These are phyloP conservation scores for Suillus decipiens DNA, from an alignment of 768 basidiomycete genomes.

Conservation along the genomic window DNA sequence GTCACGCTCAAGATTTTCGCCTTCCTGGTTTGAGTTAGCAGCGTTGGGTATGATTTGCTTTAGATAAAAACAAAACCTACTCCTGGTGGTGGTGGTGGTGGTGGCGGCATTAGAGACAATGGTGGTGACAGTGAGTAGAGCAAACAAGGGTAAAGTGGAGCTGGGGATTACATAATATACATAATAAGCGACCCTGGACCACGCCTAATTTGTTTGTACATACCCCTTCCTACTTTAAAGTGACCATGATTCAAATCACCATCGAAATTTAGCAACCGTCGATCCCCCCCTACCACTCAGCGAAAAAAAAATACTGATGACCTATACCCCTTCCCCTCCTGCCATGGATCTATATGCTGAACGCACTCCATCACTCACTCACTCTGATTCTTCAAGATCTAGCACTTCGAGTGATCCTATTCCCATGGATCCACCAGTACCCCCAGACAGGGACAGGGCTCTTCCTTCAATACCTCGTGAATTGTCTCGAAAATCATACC, in stretches of 20 bases:
- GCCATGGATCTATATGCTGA: conserved; percentile 27
- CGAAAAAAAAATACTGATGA: not conserved
- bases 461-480: conserved; percentile 23
- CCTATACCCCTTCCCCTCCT: conserved; percentile 19
- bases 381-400: conserved; percentile 26
- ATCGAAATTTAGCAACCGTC: conserved; percentile 2
- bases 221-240: not conserved
- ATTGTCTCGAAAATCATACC: conserved; percentile 4
- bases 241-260: not conserved
- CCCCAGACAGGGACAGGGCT: conserved; percentile 12
- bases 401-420: conserved; percentile 21
- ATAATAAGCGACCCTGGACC: too few species aligned
- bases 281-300: not conserved
- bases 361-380: conserved; percentile 29
- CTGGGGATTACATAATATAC: conserved; percentile 1
- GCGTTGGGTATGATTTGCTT: too few species aligned
- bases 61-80: conserved; percentile 1
- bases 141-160: conserved; percentile 10
- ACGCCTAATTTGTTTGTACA: conserved; percentile 1
- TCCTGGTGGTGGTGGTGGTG: not conserved
- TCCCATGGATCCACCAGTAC: conserved; percentile 10
- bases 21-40: conserved; percentile 11
- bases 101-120: conserved; percentile 15
- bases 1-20: conserved; percentile 56
- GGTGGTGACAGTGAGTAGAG: not conserved